Evolutionary conservation across 257 asterid species (phyloP), one percentile per base, ranked within the genome.

Genomic region (Rhazya stricta): DNA sequence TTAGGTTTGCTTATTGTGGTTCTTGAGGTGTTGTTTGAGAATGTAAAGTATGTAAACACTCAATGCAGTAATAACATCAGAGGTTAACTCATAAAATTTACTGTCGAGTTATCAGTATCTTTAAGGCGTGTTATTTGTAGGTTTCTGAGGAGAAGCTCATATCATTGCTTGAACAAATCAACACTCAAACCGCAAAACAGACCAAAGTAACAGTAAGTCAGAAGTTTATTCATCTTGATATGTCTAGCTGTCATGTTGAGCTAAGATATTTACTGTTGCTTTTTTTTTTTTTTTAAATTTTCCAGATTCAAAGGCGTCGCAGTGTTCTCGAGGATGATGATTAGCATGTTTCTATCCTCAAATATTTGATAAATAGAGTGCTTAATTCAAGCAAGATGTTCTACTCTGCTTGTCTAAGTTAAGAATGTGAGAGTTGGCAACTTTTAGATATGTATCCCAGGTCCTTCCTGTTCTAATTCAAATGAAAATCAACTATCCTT

Each of bases 191-290:
- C 53, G 71, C 87, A 34, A 92, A 88, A 85, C 93, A 89, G 86
- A 95, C 98, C 54, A 95, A 94, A 94, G 97, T 94, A 63, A 94
- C 96, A 2, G 98, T 94, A 87, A 90, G 97, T 89, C 39, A 43
- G 43, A 60, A 34, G 18, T 60, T 72, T 70, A 10, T 50, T 63
- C 60, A 5, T 76, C 21, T 42, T 61, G 66, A 67, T 68, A 0
- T 37, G 16, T 3, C 37, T 21, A 10, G 18, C 42, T 16, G 51
- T 65, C 13, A 3, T 36, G 50, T 34, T 56, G 6, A 36, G 36
- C 29, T 54, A 39, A 56, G 66, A 53, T 60, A 29, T 69, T 61
- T 56, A 34, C 39, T 32, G 16, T 30, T 68, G 23, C 29, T 71
- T 66, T 73, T 76, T 69, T 34, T 21, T 5, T 36, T 68, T 72